Conservation (phyloP, 768 basidiomycete genomes). For the Auricularia cornea region DNA sequence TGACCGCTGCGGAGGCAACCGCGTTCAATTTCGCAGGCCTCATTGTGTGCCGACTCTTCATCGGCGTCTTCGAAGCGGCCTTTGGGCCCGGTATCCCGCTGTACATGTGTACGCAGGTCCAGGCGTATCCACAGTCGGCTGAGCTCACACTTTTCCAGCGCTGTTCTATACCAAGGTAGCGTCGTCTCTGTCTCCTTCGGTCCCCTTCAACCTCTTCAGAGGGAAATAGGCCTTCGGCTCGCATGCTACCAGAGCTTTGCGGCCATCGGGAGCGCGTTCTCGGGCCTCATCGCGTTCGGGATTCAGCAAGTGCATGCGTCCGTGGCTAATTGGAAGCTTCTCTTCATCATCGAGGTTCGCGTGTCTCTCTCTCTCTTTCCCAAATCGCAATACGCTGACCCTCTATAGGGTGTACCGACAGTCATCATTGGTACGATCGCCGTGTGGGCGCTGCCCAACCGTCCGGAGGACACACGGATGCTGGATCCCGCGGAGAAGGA, state of each 20-base stretch:
- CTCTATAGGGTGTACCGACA: conserved; percentile 61
- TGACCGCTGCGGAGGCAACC: too few relatives aligned
- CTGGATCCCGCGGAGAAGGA: conserved; percentile 37
- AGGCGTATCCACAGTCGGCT: too few relatives aligned
- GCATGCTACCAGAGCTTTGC: conserved; percentile 82
- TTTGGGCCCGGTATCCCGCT: conserved; percentile 43
- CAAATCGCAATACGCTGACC: too few relatives aligned
- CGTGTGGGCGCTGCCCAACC: conserved; percentile 51
- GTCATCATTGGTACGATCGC: conserved; percentile 52
- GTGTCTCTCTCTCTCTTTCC: too few relatives aligned
- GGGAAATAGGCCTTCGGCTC: conserved; percentile 65
- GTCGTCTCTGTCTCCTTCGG: too few relatives aligned
- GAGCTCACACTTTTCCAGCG: too few relatives aligned
- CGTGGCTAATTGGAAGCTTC: too few relatives aligned
- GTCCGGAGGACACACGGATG: conserved; percentile 61
- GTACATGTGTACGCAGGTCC: too few relatives aligned
- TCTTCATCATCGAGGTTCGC: too few relatives aligned
- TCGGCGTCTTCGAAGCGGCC: conserved; percentile 70
- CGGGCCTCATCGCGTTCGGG: conserved; percentile 76
- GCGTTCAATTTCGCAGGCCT: too few relatives aligned
- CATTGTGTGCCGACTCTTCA: conserved; percentile 46
- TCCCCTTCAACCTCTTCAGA: conserved; percentile 35
- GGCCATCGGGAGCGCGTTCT: conserved; percentile 76
- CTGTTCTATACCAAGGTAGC: too few relatives aligned
- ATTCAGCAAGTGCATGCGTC: conserved; percentile 47